Conservation (phyloP, 2,329 filamentous ascomycete species). For the Capronia americana region DNA sequence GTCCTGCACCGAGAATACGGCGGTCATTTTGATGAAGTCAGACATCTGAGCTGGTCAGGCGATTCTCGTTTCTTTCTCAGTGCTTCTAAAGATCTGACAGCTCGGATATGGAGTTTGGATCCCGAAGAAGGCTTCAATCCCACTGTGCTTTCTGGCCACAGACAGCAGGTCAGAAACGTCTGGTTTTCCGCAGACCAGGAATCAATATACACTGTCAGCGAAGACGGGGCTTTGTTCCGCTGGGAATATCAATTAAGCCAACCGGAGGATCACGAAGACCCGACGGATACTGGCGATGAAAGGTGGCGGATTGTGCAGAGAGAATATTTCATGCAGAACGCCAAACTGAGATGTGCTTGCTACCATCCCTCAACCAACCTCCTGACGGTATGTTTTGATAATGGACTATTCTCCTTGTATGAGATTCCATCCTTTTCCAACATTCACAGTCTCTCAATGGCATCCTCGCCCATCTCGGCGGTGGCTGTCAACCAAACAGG, state of each 20-base stretch:
- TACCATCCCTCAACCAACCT: slow-evolving; percentile 87
- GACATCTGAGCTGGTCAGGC: slow-evolving; percentile 90
- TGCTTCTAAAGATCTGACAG: slow-evolving; percentile 88
- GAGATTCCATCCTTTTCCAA: slow-evolving; percentile 95
- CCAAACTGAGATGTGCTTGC: slow-evolving; percentile 85
- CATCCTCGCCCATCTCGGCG: slow-evolving; percentile 94
- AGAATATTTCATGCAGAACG: slow-evolving; percentile 92
- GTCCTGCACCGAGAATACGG: slow-evolving; percentile 84
- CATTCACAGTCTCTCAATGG: slow-evolving; percentile 90
- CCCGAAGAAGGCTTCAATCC: slow-evolving; percentile 86
- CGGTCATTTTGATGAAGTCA: slow-evolving; percentile 86
- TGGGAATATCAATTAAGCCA: slow-evolving; percentile 80
- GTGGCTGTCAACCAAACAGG: slow-evolving; percentile 93
- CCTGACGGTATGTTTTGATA: slow-evolving; percentile 96
- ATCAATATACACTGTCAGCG: slow-evolving; percentile 93
- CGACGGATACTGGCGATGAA: slow-evolving; percentile 66
- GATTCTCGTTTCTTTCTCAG: slow-evolving; percentile 96
- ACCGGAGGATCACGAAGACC: slow-evolving; percentile 64
- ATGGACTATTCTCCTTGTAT: slow-evolving; percentile 90
- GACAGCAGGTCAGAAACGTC: slow-evolving; percentile 88
- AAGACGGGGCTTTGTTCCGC: slow-evolving; percentile 93
- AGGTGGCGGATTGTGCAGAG: slow-evolving; percentile 90
- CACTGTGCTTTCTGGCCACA: slow-evolving; percentile 88
- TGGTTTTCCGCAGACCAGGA: slow-evolving; percentile 97
- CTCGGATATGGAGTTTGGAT: slow-evolving; percentile 92